Base-by-base conservation (phyloP, 1,284 basidiomycete species). In the Moesziomyces antarcticus region DNA sequence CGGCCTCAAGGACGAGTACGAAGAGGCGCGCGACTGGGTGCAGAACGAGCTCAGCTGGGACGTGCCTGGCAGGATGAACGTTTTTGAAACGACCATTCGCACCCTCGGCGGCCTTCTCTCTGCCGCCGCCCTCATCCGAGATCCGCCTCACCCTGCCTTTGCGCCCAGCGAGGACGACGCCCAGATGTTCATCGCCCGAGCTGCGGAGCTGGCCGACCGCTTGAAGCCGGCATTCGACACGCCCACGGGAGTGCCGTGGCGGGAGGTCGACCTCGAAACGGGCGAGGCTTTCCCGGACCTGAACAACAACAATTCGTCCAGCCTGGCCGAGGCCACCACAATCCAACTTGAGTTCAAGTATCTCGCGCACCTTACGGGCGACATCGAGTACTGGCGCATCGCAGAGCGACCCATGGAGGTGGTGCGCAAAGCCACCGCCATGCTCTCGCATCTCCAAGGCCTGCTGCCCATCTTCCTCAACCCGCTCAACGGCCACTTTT, bases 71-170 rank as follows among this genome's bases (percentile, higher is more conserved):
- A 85, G 88, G 20, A 93, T 93, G 84, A 97, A 91, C 84, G 94
- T 93, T 0, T 98, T 98, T 77, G 95, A 98, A 89, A 92, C 90
- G 0, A 93, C 92, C 0, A 93, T 93, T 49, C 89, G 93, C 21
- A 87, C 93, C 2, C 86, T 94, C 1, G 92, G 92, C 13, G 93
- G 92, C 10, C 86, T 98, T 1, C 87, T 97, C 0, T 90, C 94
- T 1, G 92, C 94, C 0, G 67, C 77, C 3, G 78, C 81, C 7
- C 60, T 84, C 6, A 81, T 81, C 27, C 56, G 56, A 6, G 65
- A 76, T 41, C 79, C 79, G 1, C 74, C 76, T 1, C 61, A 74
- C 18, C 62, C 67, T 25, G 62, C 61, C 1, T 71, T 80, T 25
- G 35, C 54, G 10, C 53, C 74, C 18, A 73, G 47, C 25, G 56